Base-by-base conservation (phyloP, 192 early-diverging fungal species). In the Linnemannia elongata region DNA sequence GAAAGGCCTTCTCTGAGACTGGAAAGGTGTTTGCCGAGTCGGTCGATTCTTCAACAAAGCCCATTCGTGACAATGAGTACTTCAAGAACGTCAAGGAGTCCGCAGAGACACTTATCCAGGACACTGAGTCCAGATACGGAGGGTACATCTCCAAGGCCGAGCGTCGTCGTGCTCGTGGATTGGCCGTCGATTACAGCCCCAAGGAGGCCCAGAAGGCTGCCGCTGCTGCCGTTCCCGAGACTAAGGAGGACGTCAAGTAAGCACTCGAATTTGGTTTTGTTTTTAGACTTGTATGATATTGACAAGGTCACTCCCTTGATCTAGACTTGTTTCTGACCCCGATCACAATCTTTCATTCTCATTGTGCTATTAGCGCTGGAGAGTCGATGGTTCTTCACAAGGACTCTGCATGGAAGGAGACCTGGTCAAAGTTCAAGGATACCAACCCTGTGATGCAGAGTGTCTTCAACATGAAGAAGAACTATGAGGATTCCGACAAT, bases 391-490 rank as follows among this genome's bases (percentile, higher is more conserved):
- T 97, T 20, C 77, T 97, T 57, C 96, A 98, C 91, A 94, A 97
- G 92, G 94, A 96, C 76, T 93, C 96, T 72, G 93, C 92, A 77
- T 95, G 95, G 93, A 96, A 96, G 87, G 95, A 95, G 90, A 93
- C 93, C 83, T 99, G 98, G 98, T 92, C 93, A 39, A 95, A 94
- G 72, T 98, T 99, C 89, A 97, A 97, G 90, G 96, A 97, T 72
- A 94, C 93, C 68, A 96, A 91, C 91, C 93, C 96, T 54, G 85
- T 99, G 39, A 94, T 96, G 88, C 95, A 97, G 88, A 88, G 90
- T 24, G 89, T 98, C 77, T 95, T 97, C 90, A 92, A 90, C 60
- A 92, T 95, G 18, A 91, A 93, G 85, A 94, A 95, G 75, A 91
- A 89, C 77, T 95, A 97, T 85, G 95, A 97, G 66, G 98, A 99